These are phyloP conservation scores for Karstenula rhodostoma DNA, from an alignment of 2,329 filamentous ascomycete genomes.

Conservation along the genomic window DNA sequence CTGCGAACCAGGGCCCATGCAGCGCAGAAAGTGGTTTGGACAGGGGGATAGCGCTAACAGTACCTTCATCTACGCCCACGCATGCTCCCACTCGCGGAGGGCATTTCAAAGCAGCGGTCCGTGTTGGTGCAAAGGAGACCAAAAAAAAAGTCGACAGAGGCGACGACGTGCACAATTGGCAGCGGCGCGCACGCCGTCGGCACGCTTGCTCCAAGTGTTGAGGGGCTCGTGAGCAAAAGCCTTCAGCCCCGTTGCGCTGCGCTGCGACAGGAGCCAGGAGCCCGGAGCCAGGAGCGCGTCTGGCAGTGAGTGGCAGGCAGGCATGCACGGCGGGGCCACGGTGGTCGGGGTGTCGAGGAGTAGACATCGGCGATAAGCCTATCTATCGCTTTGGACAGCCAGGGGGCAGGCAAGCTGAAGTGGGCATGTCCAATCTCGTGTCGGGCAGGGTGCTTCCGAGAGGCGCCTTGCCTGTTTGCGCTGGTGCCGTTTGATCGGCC, in stretches of 20 bases:
- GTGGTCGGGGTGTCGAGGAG: background rate
- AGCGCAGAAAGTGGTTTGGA: slow-evolving; percentile 12
- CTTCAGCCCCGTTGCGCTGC: slow-evolving; percentile 14
- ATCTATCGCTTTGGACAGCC: slow-evolving; percentile 36
- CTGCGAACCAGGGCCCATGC: slow-evolving; percentile 8
- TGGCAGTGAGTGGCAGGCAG: slow-evolving; percentile 32
- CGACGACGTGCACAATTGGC: slow-evolving; percentile 7
- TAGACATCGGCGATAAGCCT: slow-evolving; percentile 23
- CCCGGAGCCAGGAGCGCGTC: slow-evolving; percentile 20
- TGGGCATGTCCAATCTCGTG: slow-evolving; percentile 24
- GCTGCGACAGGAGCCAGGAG: slow-evolving; percentile 27
- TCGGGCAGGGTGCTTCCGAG: slow-evolving; percentile 25
- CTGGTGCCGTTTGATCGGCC: slow-evolving; percentile 41
- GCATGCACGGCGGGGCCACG: slow-evolving; percentile 33
- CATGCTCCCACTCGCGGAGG: too few relatives aligned
- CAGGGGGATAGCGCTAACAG: slow-evolving; percentile 18
- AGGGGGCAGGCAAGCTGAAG: slow-evolving; percentile 13
- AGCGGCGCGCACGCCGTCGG: background rate
- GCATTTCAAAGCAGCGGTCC: background rate
- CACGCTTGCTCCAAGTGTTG: slow-evolving; percentile 14
- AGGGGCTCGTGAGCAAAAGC: slow-evolving; percentile 16
- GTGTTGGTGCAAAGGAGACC: background rate
- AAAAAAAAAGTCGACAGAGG: too few relatives aligned
- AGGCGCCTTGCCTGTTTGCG: slow-evolving; percentile 30
- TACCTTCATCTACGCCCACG: slow-evolving; percentile 2